phyloP scores from a whole-genome alignment of 177 flowering plant species.

The Vitis hybrid region DNA sequence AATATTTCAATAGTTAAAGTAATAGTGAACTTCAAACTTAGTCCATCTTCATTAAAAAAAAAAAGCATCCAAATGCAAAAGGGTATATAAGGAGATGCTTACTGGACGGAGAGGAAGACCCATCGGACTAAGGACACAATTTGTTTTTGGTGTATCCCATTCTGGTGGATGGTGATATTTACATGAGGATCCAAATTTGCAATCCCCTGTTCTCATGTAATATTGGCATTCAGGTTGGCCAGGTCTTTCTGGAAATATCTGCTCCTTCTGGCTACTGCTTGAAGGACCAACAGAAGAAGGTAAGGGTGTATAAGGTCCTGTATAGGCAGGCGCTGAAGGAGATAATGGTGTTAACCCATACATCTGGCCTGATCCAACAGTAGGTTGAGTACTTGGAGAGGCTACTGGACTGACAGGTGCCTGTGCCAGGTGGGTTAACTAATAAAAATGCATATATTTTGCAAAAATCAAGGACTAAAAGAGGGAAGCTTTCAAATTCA shows the following conservation, averaged over 20 bases:
- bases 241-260: constrained; percentile 73
- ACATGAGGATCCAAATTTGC: constrained; percentile 84
- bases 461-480: neutral
- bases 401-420: constrained; percentile 61
- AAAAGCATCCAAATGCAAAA: neutral
- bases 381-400: constrained; percentile 51
- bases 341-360: constrained; percentile 69
- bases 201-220: constrained; percentile 80
- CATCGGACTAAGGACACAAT: constrained; percentile 44
- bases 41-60: neutral
- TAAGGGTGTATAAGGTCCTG: constrained; percentile 45
- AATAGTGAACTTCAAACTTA: too few relatives aligned
- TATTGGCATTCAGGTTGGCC: constrained; percentile 82
- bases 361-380: constrained; percentile 46
- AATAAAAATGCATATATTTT: neutral
- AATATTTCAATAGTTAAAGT: too few relatives aligned
- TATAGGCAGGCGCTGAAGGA: constrained; percentile 68
- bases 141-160: constrained; percentile 30
- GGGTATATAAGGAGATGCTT: constrained; percentile 15
- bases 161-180: constrained; percentile 83
- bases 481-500: constrained; percentile 1
- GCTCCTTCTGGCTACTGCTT: constrained; percentile 55
- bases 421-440: constrained; percentile 34
- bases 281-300: constrained; percentile 55
- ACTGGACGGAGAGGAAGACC: constrained; percentile 86